These are phyloP conservation scores for Boletus reticuloceps DNA, from an alignment of 768 basidiomycete genomes.

Conservation along the genomic window DNA sequence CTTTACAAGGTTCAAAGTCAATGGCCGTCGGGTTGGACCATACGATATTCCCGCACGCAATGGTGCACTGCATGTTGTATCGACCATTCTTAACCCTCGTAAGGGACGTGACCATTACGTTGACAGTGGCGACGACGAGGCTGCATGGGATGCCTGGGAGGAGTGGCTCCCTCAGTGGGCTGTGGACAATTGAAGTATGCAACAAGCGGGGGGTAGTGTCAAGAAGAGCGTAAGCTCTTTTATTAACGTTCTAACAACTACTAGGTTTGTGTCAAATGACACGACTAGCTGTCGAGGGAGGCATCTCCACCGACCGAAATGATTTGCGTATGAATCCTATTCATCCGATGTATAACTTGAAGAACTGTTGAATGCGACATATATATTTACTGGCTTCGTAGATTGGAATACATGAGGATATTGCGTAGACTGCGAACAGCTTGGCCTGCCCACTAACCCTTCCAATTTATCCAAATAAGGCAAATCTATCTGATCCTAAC, in stretches of 20 bases:
- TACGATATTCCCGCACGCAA: constrained; percentile 15
- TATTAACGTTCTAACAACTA: no score
- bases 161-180: constrained; percentile 16
- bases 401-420: no score
- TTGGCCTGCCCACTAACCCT: no score
- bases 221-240: no score
- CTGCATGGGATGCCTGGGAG: constrained; percentile 13
- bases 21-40: background rate
- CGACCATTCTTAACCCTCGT: constrained; percentile 12
- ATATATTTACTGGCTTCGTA: no score
- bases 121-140: background rate
- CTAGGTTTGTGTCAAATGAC: no score
- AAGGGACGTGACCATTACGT: background rate
- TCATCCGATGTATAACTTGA: background rate
- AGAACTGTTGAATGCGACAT: background rate
- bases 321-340: background rate
- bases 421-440: no score
- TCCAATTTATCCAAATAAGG: constrained; percentile 28
- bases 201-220: no score
- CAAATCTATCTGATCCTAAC: constrained; percentile 19
- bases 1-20: constrained; percentile 11
- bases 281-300: no score
- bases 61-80: constrained; percentile 10
- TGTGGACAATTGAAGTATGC: constrained; percentile 4
- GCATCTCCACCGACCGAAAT: no score